Evolutionary conservation across 495 filamentous ascomycete species (phyloP).

Genomic region (Cenococcum geophilum): DNA sequence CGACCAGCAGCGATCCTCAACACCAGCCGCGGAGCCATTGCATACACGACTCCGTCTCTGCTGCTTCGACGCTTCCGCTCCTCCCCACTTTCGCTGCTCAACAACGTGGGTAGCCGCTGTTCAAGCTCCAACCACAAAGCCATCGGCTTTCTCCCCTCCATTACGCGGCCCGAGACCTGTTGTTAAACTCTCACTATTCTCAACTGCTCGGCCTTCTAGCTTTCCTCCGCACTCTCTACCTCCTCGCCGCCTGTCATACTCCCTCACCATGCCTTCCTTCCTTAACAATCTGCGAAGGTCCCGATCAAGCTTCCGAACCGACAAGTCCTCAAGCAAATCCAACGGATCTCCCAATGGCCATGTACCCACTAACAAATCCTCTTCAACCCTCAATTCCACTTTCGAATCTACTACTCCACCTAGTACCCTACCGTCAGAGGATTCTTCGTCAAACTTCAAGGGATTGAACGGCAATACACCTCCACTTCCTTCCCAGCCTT

Average conservation of each 20-base stretch:
- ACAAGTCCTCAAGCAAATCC: slow-evolving; percentile 44
- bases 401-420: slow-evolving; percentile 54
- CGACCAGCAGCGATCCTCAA: background rate
- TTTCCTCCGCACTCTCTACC: background rate
- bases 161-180: too few relatives aligned
- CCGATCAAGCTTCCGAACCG: slow-evolving; percentile 50
- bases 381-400: slow-evolving; percentile 59
- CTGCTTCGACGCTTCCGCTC: background rate
- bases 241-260: background rate
- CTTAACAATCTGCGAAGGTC: slow-evolving; percentile 66
- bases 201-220: background rate
- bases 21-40: background rate
- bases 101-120: too few relatives aligned
- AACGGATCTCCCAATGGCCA: slow-evolving; percentile 22
- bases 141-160: too few relatives aligned
- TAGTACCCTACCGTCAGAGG: slow-evolving; percentile 53
- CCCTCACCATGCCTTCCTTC: slow-evolving; percentile 49
- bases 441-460: slow-evolving; percentile 47
- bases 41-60: background rate
- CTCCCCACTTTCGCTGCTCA: background rate
- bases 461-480: slow-evolving; percentile 44
- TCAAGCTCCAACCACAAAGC: too few relatives aligned
- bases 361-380: slow-evolving; percentile 46
- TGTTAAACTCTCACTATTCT: too few relatives aligned
- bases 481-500: slow-evolving; percentile 31